Evolutionary conservation across 345 rosid genomes (phyloP), one percentile per base, ranked within the genome.

Genomic region (Eucalyptus decipiens): DNA sequence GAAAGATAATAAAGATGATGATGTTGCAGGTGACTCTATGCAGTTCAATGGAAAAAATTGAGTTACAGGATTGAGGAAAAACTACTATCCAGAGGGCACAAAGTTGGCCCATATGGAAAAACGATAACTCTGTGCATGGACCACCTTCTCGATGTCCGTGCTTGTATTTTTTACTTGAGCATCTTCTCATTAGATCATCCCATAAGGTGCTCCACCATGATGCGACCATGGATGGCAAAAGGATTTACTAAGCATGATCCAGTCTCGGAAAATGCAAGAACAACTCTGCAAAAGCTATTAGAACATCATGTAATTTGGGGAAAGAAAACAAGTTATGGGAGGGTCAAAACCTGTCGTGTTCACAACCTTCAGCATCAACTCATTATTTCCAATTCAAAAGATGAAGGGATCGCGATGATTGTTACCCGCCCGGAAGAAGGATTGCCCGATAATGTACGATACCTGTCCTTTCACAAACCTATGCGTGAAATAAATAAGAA

Each of bases 351-450:
- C 4, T 3, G 49, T 14, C 2, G 49, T 0, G 13, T 47, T 47
- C 58, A 45, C 62, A 26, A 10, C 6, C 43, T 80, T 80, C 4
- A 34, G 3, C 85, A 80, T 43, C 85, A 80, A 6, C 9, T 80
- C 47, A 80, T 80, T 34, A 43, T 80, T 34, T 80, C 43, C 47
- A 17, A 83, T 30, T 12, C 18, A 7, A 48, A 83, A 26, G 16
- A 83, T 19, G 50, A 0, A 11, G 2, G 0, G 17, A 42, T 42
- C 1, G 3, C 19, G 0, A 80, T 34, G 15, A 37, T 43, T 17
- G 12, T 37, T 8, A 42, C 26, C 1, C 0, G 1, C 0, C 0
- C 0, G 12, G 2, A 43, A 80, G 28, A 34, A 43, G 24, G 28
- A 80, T 43, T 8, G 47, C 47, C 6, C 1, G 12, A 37, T 4